Evolutionary conservation across 306 rosid genomes (phyloP), one percentile per base, ranked within the genome.

Genomic region (Cucumis melo): DNA sequence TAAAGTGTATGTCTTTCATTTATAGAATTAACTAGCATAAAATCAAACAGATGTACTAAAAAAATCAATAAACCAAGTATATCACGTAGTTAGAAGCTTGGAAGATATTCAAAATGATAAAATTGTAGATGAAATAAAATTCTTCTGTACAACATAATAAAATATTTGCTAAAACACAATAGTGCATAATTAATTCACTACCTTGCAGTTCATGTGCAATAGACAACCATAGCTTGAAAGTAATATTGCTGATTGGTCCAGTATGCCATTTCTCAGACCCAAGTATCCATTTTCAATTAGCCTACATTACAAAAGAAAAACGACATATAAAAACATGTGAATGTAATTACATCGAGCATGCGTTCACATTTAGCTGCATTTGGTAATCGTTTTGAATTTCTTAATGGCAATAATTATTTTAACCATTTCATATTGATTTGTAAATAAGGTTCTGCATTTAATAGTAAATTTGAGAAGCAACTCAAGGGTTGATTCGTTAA

Each of bases 161-260:
- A 32, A 19, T n/a, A 39, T 48, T 21, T 72, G 15, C 32, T 24
- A 72, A 50, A 50, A 71, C 24, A 61, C 14, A 13, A 73, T 17
- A 32, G 38, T 51, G 44, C 32, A 56, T 36, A 55, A 80, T 76
- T 76, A 21, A 78, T 58, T 7, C 55, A 66, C 63, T 94, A 94
- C 99, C 99, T 92, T 92, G 91, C 97, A 94, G 87, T 94, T 85
- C 99, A 94, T 94, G 89, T 88, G 88, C 87, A 92, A 83, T 81
- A 94, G 89, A 80, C 95, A 85, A 66, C 95, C 97, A 83, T 78
- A 81, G 74, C 84, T 84, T 73, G 99, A 94, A 80, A 94, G 99
- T 80, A 94, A 83, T 82, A 94, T 90, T 59, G 97, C 99, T 72
- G 99, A 92, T 79, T 94, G 99, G 82, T 94, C 99, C 91, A 94